Conservation (phyloP, 2,329 filamentous ascomycete genomes). For the Colletotrichum viniferum region DNA sequence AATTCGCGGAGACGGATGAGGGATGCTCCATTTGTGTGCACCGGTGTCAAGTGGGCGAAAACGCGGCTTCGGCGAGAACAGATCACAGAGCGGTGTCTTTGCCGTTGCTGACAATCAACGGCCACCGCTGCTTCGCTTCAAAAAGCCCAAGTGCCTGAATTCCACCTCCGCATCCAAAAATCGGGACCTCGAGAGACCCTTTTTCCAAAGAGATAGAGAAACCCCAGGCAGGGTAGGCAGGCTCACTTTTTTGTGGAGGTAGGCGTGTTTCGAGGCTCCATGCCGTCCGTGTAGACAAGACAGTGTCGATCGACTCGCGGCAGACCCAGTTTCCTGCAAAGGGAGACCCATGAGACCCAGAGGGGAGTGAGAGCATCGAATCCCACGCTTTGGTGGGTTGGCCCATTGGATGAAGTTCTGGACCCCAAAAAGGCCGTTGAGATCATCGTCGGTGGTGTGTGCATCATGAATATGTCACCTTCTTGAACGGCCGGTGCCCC, state of each 20-base stretch:
- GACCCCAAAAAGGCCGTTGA: neutral
- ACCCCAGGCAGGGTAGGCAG: neutral
- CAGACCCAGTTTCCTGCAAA: neutral
- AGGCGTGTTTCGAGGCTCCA: neutral
- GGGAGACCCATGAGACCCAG: neutral
- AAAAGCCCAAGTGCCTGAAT: neutral
- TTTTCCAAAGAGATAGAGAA: neutral
- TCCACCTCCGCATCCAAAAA: constrained; percentile 2
- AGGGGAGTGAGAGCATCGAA: neutral
- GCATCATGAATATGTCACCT: neutral
- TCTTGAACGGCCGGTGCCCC: neutral
- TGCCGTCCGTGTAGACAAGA: neutral
- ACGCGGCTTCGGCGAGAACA: neutral
- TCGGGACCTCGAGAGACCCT: neutral
- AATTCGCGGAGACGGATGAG: neutral
- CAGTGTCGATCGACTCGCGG: neutral
- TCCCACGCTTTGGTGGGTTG: neutral
- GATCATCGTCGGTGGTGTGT: neutral
- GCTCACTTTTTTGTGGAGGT: neutral
- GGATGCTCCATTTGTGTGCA: neutral
- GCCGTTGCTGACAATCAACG: neutral
- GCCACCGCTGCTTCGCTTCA: neutral
- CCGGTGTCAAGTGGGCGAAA: neutral
- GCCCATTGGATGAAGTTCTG: neutral
- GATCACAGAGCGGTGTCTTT: neutral